Base-by-base conservation (phyloP, 176 grass and related monocot genomes). In the Pontederia paniculata region DNA sequence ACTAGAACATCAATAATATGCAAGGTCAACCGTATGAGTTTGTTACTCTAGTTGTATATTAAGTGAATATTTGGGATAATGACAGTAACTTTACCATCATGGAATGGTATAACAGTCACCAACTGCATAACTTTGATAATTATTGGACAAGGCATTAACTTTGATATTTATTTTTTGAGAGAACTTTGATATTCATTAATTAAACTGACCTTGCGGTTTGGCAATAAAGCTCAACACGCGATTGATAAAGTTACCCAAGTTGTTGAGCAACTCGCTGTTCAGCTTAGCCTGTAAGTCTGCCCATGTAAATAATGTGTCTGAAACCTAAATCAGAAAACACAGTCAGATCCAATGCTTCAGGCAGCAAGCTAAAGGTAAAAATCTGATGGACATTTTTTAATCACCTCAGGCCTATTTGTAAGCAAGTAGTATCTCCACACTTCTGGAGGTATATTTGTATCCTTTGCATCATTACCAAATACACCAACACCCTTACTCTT, bases 361-460 rank as follows among this genome's bases (percentile, higher is more conserved):
- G 18, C 37, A 57, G 28, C 22, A 62, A 61, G 48, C 22, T 42
- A 65, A 2, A 5, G 0, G 44, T 22, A 59, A 13, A 42, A 69
- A 54, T 21, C 21, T 18, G 56, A 72, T 55, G 44, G 20, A 52
- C 19, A 65, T 9, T 68, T 28, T 55, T 44, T 48, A 86, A 62
- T 76, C 37, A 87, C 91, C 75, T 90, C 86, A 69, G 86, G 82
- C 44, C 82, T 78, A 77, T 95, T 95, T 64, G 80, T 89, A 64
- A 95, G 90, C 67, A 96, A 68, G 57, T 96, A 96, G 55, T 96
- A 89, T 60, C 91, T 72, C 91, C 91, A 96, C 55, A 96, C 85
- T 87, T 89, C 82, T 60, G 91, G 45, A 44, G 86, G 74, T 79
- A 96, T 87, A 45, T 87, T 69, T 52, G 91, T 96, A 59, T 73